Evolutionary conservation across 805 yeast species (phyloP), one percentile per base, ranked within the genome.

Genomic region (Ogataea siamensis): DNA sequence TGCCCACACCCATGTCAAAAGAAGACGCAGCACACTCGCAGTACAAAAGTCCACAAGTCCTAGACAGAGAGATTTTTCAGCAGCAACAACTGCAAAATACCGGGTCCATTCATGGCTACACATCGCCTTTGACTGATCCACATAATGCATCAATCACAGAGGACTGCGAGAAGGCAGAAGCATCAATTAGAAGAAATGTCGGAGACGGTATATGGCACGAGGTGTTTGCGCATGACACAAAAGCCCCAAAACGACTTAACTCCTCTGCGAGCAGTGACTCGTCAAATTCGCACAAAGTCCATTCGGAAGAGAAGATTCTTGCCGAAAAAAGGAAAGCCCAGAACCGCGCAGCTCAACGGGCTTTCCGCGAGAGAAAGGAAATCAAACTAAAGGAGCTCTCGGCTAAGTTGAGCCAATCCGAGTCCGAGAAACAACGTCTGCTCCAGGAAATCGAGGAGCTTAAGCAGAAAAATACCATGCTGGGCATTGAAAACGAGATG

Each of bases 311-410:
- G 27, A 74, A 78, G 43, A 50, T 75, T 5, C 10, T 28, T 18
- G 70, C 70, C 13, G 64, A 71, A 46, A 78, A 76, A 57, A 72
- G 85, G 36, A 83, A 79, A 54, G 87, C 87, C 2, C 93, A 83
- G 57, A 85, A 86, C 55, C 68, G 95, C 52, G 89, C 89, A 8
- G 95, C 95, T 1, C 95, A 87, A 62, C 68, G 88, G 49, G 95
- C 95, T 2, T 87, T 84, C 60, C 67, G 95, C 44, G 89, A 85
- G 59, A 75, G 94, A 34, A 84, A 83, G 58, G 93, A 84, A 57
- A 75, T 76, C 34, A 78, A 74, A 50, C 61, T 83, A 44, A 81
- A 80, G 55, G 88, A 82, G 49, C 66, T 87, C 28, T 81, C 83
- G 47, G 62, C 62, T 3, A 78, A 78, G 55, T 62, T 87, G 43